phyloP scores from a whole-genome alignment of 495 filamentous ascomycete genomes.

The Aspergillus olivimuriae region DNA sequence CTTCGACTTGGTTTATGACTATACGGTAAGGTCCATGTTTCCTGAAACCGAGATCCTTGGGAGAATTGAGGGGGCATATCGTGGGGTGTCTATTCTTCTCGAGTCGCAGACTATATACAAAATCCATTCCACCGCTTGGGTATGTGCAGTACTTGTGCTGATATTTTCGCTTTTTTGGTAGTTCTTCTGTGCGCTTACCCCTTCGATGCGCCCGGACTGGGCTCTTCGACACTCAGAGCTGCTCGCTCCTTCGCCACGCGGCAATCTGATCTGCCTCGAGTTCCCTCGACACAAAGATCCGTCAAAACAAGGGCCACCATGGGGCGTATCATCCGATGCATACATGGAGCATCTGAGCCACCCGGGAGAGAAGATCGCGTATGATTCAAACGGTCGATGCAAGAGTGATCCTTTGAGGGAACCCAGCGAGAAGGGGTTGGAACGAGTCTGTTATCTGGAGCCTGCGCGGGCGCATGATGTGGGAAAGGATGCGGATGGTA shows the following conservation, averaged over 20 bases:
- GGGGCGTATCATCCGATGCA: slow-evolving; percentile 20
- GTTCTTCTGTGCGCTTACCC: slow-evolving; percentile 67
- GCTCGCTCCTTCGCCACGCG: slow-evolving; percentile 38
- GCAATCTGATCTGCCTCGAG: slow-evolving; percentile 56
- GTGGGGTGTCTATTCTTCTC: no score
- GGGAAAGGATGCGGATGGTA: slow-evolving; percentile 28
- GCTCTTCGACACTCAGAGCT: slow-evolving; percentile 52
- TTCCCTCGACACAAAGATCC: slow-evolving; percentile 10
- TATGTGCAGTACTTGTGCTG: background rate
- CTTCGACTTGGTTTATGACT: slow-evolving; percentile 72
- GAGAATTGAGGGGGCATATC: no score
- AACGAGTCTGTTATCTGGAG: slow-evolving; percentile 50
- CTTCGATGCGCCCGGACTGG: slow-evolving; percentile 53
- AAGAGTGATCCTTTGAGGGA: slow-evolving; percentile 5
- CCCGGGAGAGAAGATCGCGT: slow-evolving; percentile 45
- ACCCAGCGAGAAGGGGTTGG: slow-evolving; percentile 21
- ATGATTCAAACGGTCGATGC: slow-evolving; percentile 22
- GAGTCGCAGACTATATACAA: no score
- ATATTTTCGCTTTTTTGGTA: slow-evolving; percentile 18
- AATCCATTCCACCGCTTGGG: no score
- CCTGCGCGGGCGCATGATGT: slow-evolving; percentile 58
- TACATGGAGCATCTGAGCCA: slow-evolving; percentile 31
- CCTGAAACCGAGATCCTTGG: no score
- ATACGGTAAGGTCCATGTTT: slow-evolving; percentile 63
- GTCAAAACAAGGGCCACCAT: slow-evolving; percentile 7